Conservation (phyloP, 345 rosid species). For the Gossypium rotundifolium region DNA sequence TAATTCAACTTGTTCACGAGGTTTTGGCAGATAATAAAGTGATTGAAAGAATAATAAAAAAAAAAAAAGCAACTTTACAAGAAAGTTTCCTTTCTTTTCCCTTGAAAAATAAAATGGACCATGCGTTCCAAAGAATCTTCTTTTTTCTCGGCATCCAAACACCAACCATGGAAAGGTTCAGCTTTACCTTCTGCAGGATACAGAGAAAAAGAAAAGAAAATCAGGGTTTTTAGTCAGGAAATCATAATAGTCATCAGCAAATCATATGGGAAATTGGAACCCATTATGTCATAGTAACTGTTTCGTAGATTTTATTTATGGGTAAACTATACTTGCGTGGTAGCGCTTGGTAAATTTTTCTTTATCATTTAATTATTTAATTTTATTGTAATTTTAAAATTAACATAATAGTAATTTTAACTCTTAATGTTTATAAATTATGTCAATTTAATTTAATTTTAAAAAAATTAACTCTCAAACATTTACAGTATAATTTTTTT, state of each 20-base stretch:
- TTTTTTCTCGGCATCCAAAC: background rate
- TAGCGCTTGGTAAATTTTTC: accelerated
- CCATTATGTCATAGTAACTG: background rate
- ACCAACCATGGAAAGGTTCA: constrained; percentile 17
- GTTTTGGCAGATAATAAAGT: background rate
- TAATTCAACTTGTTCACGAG: constrained; percentile 1
- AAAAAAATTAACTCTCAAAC: too few species aligned
- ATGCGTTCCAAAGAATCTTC: constrained; percentile 2
- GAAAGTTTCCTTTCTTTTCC: background rate
- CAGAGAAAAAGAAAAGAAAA: constrained; percentile 9
- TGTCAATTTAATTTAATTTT: too few species aligned
- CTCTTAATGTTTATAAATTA: too few species aligned
- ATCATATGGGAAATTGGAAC: background rate
- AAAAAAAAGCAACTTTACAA: background rate
- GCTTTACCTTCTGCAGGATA: constrained; percentile 16
- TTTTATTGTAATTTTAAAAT: too few species aligned
- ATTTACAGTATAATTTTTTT: too few species aligned
- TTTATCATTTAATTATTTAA: too few species aligned
- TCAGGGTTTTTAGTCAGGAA: background rate
- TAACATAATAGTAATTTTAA: accelerated
- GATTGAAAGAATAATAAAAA: background rate
- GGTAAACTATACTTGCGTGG: too few species aligned
- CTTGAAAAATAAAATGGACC: background rate
- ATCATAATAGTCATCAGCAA: background rate
- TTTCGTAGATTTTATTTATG: background rate